phyloP scores from a whole-genome alignment of 805 yeast species.

The Phaffomyces antillensis region DNA sequence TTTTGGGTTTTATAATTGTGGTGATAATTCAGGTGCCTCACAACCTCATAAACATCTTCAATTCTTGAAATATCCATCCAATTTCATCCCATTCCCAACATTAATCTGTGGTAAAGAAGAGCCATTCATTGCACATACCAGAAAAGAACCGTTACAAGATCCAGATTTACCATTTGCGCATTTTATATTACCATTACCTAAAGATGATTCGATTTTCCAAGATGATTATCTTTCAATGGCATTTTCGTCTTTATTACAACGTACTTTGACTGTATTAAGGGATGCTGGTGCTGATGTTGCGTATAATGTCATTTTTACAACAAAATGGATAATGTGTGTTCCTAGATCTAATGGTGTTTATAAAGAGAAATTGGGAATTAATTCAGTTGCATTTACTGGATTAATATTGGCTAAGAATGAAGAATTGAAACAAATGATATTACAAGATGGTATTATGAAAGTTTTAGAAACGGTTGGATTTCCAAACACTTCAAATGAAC shows the following conservation, averaged over 20 bases:
- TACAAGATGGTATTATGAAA: conserved; percentile 36
- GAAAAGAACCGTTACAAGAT: conserved; percentile 55
- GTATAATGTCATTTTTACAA: conserved; percentile 77
- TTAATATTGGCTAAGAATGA: conserved; percentile 67
- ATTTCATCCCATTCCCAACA: conserved; percentile 54
- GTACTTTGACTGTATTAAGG: conserved; percentile 60
- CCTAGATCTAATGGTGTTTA: conserved; percentile 63
- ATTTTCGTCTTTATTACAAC: conserved; percentile 66
- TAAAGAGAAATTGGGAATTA: conserved; percentile 45
- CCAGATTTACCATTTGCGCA: conserved; percentile 72
- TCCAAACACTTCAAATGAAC: conserved; percentile 48
- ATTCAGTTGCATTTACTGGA: conserved; percentile 78
- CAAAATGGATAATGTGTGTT: conserved; percentile 77
- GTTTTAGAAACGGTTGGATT: conserved; percentile 63
- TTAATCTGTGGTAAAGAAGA: conserved; percentile 35
- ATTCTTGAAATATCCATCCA: conserved; percentile 62
- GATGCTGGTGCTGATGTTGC: conserved; percentile 46
- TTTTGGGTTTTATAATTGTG: conserved; percentile 85
- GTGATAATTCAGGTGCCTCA: conserved; percentile 87
- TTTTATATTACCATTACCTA: conserved; percentile 60
- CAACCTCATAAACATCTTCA: conserved; percentile 92
- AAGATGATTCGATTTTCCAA: conserved; percentile 32
- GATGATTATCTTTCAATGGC: conserved; percentile 56
- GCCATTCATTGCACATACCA: conserved; percentile 47
- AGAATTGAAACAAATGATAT: conserved; percentile 41